Conservation (phyloP, 2,329 filamentous ascomycete species). For the Neophaeococcomyces aloes region DNA sequence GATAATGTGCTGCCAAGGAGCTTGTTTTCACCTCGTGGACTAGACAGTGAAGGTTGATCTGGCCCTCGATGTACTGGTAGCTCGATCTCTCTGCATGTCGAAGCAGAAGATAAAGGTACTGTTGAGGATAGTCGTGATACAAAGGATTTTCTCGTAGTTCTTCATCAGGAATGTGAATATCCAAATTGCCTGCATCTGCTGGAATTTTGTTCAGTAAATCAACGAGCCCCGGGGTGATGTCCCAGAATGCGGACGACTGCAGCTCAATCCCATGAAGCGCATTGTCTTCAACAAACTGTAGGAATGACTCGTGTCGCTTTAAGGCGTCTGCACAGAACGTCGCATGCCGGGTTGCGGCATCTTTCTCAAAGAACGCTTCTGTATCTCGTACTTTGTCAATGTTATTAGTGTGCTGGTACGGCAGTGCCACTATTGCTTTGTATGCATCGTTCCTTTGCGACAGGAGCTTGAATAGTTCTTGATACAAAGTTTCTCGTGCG, state of each 20-base stretch:
- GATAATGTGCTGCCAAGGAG: constrained; percentile 58
- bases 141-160: constrained; percentile 80
- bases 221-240: constrained; percentile 77
- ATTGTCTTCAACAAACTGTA: constrained; percentile 69
- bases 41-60: constrained; percentile 81
- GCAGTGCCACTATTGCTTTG: constrained; percentile 68
- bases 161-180: constrained; percentile 62
- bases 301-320: constrained; percentile 64
- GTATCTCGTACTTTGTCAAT: constrained; percentile 70
- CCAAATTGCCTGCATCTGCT: constrained; percentile 38
- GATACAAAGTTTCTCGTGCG: constrained; percentile 75
- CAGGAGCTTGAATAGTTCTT: constrained; percentile 73
- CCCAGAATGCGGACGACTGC: constrained; percentile 93
- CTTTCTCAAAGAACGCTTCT: constrained; percentile 69
- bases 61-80: constrained; percentile 93
- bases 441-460: constrained; percentile 80
- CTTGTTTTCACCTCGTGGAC: constrained; percentile 82
- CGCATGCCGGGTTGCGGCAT: constrained; percentile 60
- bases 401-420: constrained; percentile 65
- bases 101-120: constrained; percentile 80
- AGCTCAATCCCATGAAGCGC: constrained; percentile 80
- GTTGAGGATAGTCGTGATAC: constrained; percentile 70
- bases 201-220: constrained; percentile 60
- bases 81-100: constrained; percentile 83
- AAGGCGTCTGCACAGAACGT: constrained; percentile 62